phyloP scores from a whole-genome alignment of 2,329 filamentous ascomycete species.

The Beauveria rudraprayagi region DNA sequence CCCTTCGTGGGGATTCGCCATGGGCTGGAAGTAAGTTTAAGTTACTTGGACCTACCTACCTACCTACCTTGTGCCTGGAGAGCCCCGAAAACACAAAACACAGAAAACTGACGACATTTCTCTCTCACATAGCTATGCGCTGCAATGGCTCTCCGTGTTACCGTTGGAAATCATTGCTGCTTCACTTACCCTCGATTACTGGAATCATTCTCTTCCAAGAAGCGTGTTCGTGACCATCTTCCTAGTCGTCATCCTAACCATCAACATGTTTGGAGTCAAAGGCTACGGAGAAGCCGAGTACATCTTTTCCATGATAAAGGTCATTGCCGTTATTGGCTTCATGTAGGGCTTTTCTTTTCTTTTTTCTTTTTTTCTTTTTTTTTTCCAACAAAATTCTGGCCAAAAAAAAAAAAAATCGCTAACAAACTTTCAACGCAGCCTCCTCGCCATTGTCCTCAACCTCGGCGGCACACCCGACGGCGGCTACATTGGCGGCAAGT shows the following conservation, averaged over 20 bases:
- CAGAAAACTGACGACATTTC: background rate
- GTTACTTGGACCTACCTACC: background rate
- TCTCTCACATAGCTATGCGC: conserved; percentile 54
- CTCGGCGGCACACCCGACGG: conserved; percentile 59
- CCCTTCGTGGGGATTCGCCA: conserved; percentile 80
- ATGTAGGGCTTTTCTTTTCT: conserved; percentile 56
- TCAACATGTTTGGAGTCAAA: conserved; percentile 84
- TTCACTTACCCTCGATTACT: conserved; percentile 75
- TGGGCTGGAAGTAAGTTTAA: conserved; percentile 65
- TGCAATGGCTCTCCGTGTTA: conserved; percentile 80
- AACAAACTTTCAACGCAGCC: conserved; percentile 35
- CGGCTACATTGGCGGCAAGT: conserved; percentile 64
- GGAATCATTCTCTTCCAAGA: conserved; percentile 57
- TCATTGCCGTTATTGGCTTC: conserved; percentile 78
- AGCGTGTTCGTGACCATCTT: conserved; percentile 80
- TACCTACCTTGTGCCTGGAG: background rate
- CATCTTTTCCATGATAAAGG: conserved; percentile 77
- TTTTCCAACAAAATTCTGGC: too few relatives aligned
- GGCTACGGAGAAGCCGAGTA: conserved; percentile 90
- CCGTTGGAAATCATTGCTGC: conserved; percentile 84
- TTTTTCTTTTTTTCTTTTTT: too few relatives aligned
- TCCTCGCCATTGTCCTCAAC: conserved; percentile 71
- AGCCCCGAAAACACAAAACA: too few relatives aligned
- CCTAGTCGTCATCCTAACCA: conserved; percentile 62
- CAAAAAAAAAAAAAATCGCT: too few relatives aligned